A percentile compares a stretch with the other conserved stretches of the same genome.
Conservation (phyloP, 306 rosid genomes). For the Gastrolobium bilobum region DNA sequence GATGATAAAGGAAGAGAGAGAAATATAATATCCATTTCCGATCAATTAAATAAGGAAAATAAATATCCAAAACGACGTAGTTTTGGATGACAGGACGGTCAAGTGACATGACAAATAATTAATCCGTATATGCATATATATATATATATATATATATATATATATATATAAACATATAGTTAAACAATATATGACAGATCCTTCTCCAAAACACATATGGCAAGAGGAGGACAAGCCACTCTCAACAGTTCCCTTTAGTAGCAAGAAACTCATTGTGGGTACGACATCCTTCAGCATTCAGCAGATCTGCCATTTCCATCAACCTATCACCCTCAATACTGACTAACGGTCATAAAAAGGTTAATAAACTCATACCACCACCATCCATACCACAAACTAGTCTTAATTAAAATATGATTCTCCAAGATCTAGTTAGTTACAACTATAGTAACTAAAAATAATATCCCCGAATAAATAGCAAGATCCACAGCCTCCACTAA, state of each 20-base stretch:
- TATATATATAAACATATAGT: neutral
- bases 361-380: neutral
- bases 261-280: slow-evolving; percentile 7
- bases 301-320: slow-evolving; percentile 29
- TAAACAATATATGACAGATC: slow-evolving; percentile 27
- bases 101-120: too few relatives aligned
- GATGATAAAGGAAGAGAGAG: too few relatives aligned
- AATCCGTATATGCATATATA: too few relatives aligned
- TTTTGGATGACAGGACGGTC: too few relatives aligned
- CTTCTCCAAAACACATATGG: neutral
- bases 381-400: neutral
- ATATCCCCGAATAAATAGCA: neutral
- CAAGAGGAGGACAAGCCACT: slow-evolving; percentile 17
- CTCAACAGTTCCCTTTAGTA: neutral
- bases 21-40: too few relatives aligned
- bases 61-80: too few relatives aligned
- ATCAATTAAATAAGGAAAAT: too few relatives aligned
- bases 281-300: slow-evolving; percentile 31
- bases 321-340: slow-evolving; percentile 33
- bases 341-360: neutral
- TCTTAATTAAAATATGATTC: slow-evolving; percentile 17
- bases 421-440: neutral
- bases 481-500: neutral
- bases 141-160: too few relatives aligned
- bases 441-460: slow-evolving; percentile 13